phyloP scores from a whole-genome alignment of 371 early-diverging fungal genomes.

The Mucor piriformis region DNA sequence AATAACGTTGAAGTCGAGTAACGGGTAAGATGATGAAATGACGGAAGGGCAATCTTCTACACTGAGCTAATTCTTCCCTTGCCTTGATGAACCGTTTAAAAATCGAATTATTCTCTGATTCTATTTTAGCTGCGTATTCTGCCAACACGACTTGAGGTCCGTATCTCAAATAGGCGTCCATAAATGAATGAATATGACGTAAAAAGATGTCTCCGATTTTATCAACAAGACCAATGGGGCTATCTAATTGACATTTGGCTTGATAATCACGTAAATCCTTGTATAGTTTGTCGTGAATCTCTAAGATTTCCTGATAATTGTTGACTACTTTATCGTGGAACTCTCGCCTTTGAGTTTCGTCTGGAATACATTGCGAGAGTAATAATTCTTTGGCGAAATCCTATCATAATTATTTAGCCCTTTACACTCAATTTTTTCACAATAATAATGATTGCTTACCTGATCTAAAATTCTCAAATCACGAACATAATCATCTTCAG shows the following conservation, averaged over 20 bases:
- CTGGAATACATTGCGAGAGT: slow-evolving; percentile 57
- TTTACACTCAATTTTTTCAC: neutral
- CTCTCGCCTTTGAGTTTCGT: slow-evolving; percentile 54
- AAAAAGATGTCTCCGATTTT: slow-evolving; percentile 88
- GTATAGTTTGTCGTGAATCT: slow-evolving; percentile 72
- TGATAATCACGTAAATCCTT: slow-evolving; percentile 77
- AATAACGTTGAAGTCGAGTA: slow-evolving; percentile 87
- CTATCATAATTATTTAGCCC: no score
- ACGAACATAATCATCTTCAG: slow-evolving; percentile 89
- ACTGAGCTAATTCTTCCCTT: slow-evolving; percentile 64
- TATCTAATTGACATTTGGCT: slow-evolving; percentile 53
- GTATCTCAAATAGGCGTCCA: slow-evolving; percentile 79
- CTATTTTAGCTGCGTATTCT: slow-evolving; percentile 78
- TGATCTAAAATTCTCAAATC: slow-evolving; percentile 61
- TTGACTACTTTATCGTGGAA: slow-evolving; percentile 83
- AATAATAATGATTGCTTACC: slow-evolving; percentile 28
- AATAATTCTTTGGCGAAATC: slow-evolving; percentile 37
- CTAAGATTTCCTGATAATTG: slow-evolving; percentile 76
- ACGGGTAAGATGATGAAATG: slow-evolving; percentile 69
- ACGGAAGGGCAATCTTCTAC: slow-evolving; percentile 66
- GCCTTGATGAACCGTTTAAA: slow-evolving; percentile 78
- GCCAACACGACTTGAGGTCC: slow-evolving; percentile 86
- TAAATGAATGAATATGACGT: slow-evolving; percentile 65
- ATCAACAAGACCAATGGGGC: slow-evolving; percentile 61
- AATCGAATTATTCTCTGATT: slow-evolving; percentile 64